Base-by-base conservation (phyloP, 441 rosid species). In the Aquilaria agallochum region DNA sequence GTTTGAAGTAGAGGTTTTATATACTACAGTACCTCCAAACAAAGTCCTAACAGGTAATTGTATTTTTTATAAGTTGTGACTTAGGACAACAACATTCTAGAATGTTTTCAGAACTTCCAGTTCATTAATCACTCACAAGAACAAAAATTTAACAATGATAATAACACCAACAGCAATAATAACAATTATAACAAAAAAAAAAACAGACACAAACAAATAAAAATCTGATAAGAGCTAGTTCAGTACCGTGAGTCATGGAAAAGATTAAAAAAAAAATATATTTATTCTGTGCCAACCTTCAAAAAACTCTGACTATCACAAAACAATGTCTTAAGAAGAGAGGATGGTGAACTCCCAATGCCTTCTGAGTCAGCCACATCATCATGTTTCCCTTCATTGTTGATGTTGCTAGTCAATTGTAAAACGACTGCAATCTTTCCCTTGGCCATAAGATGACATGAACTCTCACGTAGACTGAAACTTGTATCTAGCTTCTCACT, bases 351-450 rank as follows among this genome's bases (percentile, higher is more conserved):
- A 65, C 73, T 63, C 61, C 74, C 77, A 13, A 33, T 62, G 62
- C 64, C 60, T 61, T 53, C 62, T 60, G 58, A 50, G 67, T 53
- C 74, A 58, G 60, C 59, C 30, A 58, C 50, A 67, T 58, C 65
- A 66, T 60, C 71, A 66, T 56, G 32, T 48, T 55, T 81, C 8
- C n/a, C 44, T 56, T 65, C 78, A 59, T 65, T 68, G 2, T 31
- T 50, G 74, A 63, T 74, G 5, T 46, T 44, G 56, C 72, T 72
- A 69, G 69, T 77, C 64, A 83, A 46, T 68, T 82, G 78, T 71
- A 93, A 75, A 66, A 84, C 80, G 46, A 76, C 58, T 11, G 87
- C 95, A 52, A 80, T 68, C 83, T 88, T 86, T 44, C 96, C 96
- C 32, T 78, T 55, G 51, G 88, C 83, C 2, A 76, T 51, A 62